Conservation (phyloP, 345 rosid genomes). For the Ricinus communis region DNA sequence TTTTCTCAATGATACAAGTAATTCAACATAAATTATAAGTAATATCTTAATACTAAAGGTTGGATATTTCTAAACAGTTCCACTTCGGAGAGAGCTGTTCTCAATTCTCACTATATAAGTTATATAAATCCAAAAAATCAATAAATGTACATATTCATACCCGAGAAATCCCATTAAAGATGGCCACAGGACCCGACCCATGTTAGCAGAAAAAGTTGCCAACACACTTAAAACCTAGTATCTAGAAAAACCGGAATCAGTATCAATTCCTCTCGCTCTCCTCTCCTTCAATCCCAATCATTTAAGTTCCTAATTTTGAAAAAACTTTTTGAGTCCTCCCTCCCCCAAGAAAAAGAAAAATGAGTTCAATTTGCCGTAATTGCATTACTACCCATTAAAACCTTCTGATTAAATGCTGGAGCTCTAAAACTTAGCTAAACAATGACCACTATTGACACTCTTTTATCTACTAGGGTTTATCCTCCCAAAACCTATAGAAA, state of each 20-base stretch:
- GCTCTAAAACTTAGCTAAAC: neutral
- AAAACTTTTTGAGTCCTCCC: neutral
- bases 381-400: neutral
- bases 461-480: constrained; percentile 42
- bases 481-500: constrained; percentile 34
- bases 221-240: neutral
- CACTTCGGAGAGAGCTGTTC: no score
- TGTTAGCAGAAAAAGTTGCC: neutral
- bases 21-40: no score
- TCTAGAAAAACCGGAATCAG: constrained; percentile 9
- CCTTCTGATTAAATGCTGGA: neutral
- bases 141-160: no score
- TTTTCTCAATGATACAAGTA: no score
- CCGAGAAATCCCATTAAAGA: neutral
- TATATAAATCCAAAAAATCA: no score
- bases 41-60: no score
- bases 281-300: neutral
- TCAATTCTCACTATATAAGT: no score
- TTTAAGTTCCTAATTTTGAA: constrained; percentile 8
- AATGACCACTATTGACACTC: constrained; percentile 52
- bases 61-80: no score
- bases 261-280: neutral
- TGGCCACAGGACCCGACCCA: constrained; percentile 3
- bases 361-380: neutral
- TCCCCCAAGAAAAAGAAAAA: neutral